Evolutionary conservation across 192 early-diverging fungal genomes (phyloP), one percentile per base, ranked within the genome.

Genomic region (Gigaspora rosea): DNA sequence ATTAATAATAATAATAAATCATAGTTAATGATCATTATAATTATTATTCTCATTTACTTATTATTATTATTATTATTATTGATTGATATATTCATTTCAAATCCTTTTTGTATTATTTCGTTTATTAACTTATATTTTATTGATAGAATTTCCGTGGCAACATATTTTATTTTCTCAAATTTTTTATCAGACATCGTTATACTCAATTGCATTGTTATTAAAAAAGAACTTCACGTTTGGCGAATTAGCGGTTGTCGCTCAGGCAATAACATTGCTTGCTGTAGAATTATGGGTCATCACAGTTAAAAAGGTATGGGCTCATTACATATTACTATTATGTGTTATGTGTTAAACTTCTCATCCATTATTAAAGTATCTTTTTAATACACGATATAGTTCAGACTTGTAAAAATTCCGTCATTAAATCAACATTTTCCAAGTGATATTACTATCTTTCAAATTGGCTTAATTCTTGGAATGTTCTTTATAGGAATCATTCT

Each of bases 391-490:
- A 3, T 54, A 78, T 70, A 81, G 83, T 82, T 80, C 75, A 49
- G 77, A 65, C 33, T 82, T 77, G 64, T 77, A 16, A 61, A 65
- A 4, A 49, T 83, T 57, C 82, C 83, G 2, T 35, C 33, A n/a
- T 9, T 66, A 47, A 10, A 41, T 47, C 35, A 48, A 16, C 64
- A 66, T 66, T 16, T 46, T 46, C 64, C 64, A 9, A 46, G 64
- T 11, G 41, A 47, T 46, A 74, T 86, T 13, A 77, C 80, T 27
- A 77, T 89, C 22, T 84, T 91, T n/a, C 78, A 88, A 59, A 85
- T 90, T 78, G 88, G 88, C 4, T 73, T 94, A 10, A 80, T 94
- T 20, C 77, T 93, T 7, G 92, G 91, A 4, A 92, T 92, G 83
- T n/a, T 91, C 8, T 64, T 92, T 15, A 89, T 94, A 59, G 91